Conservation (phyloP, 805 yeast genomes). For the Huiozyma naganishii region DNA sequence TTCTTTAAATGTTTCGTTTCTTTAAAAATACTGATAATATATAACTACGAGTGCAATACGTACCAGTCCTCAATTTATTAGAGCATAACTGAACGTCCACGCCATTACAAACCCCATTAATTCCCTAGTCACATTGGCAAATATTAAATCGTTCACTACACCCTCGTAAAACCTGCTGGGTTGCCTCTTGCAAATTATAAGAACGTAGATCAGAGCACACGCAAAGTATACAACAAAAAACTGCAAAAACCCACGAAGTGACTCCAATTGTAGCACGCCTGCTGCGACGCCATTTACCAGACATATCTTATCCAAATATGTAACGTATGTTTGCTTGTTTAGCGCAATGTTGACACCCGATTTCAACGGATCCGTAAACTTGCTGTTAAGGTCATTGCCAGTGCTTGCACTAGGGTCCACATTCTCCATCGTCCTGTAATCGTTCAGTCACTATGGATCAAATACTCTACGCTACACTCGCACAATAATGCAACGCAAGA, state of each 20-base stretch:
- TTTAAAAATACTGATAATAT: too few species aligned
- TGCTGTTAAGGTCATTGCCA: background rate
- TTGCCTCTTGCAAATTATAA: slow-evolving; percentile 26
- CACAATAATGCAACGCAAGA: too few species aligned
- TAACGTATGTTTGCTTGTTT: slow-evolving; percentile 19
- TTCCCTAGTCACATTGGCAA: slow-evolving; percentile 37
- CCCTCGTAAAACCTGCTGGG: slow-evolving; percentile 31
- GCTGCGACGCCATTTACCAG: slow-evolving; percentile 42
- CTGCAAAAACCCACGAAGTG: slow-evolving; percentile 37
- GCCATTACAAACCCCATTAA: slow-evolving; percentile 44
- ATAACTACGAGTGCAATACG: background rate
- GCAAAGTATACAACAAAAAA: slow-evolving; percentile 30
- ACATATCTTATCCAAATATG: slow-evolving; percentile 37
- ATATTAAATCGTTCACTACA: slow-evolving; percentile 32
- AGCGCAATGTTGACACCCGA: slow-evolving; percentile 11
- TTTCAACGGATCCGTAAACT: slow-evolving; percentile 4
- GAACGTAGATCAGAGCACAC: slow-evolving; percentile 26
- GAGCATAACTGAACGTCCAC: slow-evolving; percentile 46
- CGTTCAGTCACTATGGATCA: background rate
- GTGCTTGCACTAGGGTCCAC: background rate
- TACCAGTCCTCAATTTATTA: slow-evolving; percentile 8
- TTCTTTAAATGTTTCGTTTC: background rate
- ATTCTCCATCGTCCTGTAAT: background rate
- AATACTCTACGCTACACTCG: too few species aligned
- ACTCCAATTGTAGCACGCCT: slow-evolving; percentile 43